Conservation (phyloP, 805 yeast genomes). For the Lipomyces kockii region DNA sequence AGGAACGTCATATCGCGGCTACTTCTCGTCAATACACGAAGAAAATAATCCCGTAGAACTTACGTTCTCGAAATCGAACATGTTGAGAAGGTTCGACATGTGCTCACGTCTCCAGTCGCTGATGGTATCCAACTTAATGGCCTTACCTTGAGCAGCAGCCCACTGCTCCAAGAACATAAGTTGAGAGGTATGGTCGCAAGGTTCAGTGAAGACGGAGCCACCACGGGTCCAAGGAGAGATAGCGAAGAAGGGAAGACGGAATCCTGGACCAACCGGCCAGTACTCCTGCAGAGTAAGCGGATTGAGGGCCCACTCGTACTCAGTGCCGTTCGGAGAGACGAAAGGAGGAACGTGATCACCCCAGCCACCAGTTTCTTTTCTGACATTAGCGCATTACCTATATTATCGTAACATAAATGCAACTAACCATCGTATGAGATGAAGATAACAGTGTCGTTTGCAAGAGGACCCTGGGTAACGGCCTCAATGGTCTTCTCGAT, state of each 20-base stretch:
- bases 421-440: conserved; percentile 37
- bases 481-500: conserved; percentile 36
- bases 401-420: background rate
- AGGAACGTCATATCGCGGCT: conserved; percentile 16
- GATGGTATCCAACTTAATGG: conserved; percentile 28
- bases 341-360: conserved; percentile 41
- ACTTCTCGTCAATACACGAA: background rate
- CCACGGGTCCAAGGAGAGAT: conserved; percentile 42
- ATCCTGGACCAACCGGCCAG: conserved; percentile 40
- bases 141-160: conserved; percentile 35
- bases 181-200: conserved; percentile 41
- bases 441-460: conserved; percentile 38
- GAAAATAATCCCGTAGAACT: background rate
- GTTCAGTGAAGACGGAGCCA: conserved; percentile 39
- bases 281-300: conserved; percentile 22
- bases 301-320: conserved; percentile 40
- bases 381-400: background rate
- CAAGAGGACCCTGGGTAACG: conserved; percentile 32
- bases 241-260: conserved; percentile 38
- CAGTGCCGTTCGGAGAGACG: conserved; percentile 39
- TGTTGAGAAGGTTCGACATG: conserved; percentile 37
- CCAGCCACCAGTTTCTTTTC: conserved; percentile 39
- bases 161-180: conserved; percentile 39
- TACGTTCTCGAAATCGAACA: conserved; percentile 38
- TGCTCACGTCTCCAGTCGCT: conserved; percentile 39